These are phyloP conservation scores for Penicillium subrubescens DNA, from an alignment of 495 filamentous ascomycete species.

Conservation along the genomic window DNA sequence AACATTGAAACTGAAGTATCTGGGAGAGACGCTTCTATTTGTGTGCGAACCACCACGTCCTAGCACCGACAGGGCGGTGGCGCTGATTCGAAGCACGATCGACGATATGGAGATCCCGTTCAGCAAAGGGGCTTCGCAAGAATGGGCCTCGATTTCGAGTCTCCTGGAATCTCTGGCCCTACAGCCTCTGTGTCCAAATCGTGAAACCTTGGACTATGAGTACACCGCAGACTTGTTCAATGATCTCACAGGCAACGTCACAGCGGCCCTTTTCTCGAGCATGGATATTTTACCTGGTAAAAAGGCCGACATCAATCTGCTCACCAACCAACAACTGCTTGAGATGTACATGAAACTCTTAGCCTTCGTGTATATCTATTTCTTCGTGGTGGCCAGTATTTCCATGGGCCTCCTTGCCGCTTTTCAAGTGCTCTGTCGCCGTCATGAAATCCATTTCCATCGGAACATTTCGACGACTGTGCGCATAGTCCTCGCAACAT, in stretches of 20 bases:
- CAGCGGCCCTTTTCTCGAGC: slow-evolving; percentile 45
- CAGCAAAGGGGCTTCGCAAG: slow-evolving; percentile 36
- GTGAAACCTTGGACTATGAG: slow-evolving; percentile 19
- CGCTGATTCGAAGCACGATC: slow-evolving; percentile 41
- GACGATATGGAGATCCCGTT: slow-evolving; percentile 48
- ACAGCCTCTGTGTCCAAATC: slow-evolving; percentile 32
- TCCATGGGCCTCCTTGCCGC: slow-evolving; percentile 40
- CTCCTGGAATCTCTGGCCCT: slow-evolving; percentile 37
- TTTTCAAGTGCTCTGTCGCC: slow-evolving; percentile 33
- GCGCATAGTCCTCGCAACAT: slow-evolving; percentile 32
- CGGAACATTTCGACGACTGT: slow-evolving; percentile 30
- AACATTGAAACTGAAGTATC: slow-evolving; percentile 41
- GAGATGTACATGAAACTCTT: slow-evolving; percentile 44
- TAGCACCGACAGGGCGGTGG: slow-evolving; percentile 25
- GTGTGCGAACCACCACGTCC: slow-evolving; percentile 46
- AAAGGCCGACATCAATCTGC: slow-evolving; percentile 28
- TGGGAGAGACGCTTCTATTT: slow-evolving; percentile 42
- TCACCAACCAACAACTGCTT: slow-evolving; percentile 36
- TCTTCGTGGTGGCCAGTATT: slow-evolving; percentile 40
- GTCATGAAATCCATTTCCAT: slow-evolving; percentile 26
- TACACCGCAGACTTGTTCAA: slow-evolving; percentile 32
- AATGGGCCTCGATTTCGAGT: slow-evolving; percentile 36
- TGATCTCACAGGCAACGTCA: slow-evolving; percentile 44
- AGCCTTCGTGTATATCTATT: slow-evolving; percentile 48
- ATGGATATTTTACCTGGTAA: slow-evolving; percentile 43